A percentile compares a stretch with the other conserved stretches of the same genome.
phyloP scores from a whole-genome alignment of 441 rosid genomes.

The Erodium texanum region DNA sequence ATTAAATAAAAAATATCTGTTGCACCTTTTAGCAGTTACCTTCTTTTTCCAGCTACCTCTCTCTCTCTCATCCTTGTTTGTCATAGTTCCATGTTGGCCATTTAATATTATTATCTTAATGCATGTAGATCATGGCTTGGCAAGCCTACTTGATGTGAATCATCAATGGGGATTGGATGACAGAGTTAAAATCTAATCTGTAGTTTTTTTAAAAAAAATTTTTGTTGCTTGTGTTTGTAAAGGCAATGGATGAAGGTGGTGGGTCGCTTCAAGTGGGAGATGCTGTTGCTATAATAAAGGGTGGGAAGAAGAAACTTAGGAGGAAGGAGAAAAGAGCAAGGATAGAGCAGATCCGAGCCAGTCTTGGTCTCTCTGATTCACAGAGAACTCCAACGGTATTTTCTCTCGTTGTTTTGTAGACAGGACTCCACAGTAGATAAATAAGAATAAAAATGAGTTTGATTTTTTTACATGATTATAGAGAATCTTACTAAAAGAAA shows the following conservation, averaged over 20 bases:
- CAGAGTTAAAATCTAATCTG: background rate
- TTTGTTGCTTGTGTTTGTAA: conserved; percentile 9
- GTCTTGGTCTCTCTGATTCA: conserved; percentile 89
- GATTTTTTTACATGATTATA: background rate
- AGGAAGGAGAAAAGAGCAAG: conserved; percentile 91
- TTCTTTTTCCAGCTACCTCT: background rate
- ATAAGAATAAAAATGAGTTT: background rate
- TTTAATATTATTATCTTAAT: too few species aligned
- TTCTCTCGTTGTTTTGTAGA: conserved; percentile 5
- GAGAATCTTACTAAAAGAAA: background rate
- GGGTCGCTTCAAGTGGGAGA: conserved; percentile 60
- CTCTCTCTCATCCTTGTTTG: background rate
- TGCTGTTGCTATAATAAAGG: conserved; percentile 86
- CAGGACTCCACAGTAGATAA: background rate
- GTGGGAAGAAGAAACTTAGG: conserved; percentile 61
- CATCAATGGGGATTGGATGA: background rate
- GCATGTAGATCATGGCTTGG: background rate
- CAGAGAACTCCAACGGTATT: conserved; percentile 86
- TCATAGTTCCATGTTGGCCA: too few species aligned
- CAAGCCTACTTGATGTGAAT: background rate
- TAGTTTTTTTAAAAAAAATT: background rate
- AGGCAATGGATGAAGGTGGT: conserved; percentile 43
- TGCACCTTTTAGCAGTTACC: background rate
- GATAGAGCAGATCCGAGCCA: conserved; percentile 91
- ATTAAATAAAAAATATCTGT: background rate